phyloP scores from a whole-genome alignment of 495 filamentous ascomycete genomes.

The Letharia lupina region DNA sequence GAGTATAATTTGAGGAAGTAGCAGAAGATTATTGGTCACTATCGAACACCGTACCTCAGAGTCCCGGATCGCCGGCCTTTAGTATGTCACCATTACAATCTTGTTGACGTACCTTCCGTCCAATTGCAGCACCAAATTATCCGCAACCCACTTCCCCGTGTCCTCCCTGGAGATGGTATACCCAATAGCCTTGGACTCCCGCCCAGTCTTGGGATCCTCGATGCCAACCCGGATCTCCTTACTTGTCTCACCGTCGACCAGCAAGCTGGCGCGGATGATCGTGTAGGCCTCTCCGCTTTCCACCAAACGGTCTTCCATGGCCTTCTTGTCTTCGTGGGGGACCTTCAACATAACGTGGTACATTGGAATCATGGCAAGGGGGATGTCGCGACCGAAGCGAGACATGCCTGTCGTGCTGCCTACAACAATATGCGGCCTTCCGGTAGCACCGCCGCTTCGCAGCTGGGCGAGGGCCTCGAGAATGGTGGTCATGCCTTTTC shows the following conservation, averaged over 20 bases:
- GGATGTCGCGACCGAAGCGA: slow-evolving; percentile 6
- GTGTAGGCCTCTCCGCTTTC: slow-evolving; percentile 8
- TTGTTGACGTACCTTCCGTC: background rate
- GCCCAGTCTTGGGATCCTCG: slow-evolving; percentile 5
- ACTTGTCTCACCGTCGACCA: slow-evolving; percentile 1
- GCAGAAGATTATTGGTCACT: no score
- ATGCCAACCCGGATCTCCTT: slow-evolving; percentile 5
- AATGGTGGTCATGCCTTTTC: slow-evolving; percentile 5
- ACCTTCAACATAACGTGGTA: slow-evolving; percentile 5
- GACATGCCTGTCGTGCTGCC: slow-evolving; percentile 9
- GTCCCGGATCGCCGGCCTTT: background rate
- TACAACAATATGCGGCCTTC: slow-evolving; percentile 9
- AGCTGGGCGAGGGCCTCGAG: slow-evolving; percentile 5
- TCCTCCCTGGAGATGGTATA: slow-evolving; percentile 14
- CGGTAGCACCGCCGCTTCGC: background rate
- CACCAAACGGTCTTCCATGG: slow-evolving; percentile 6
- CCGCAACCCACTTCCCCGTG: slow-evolving; percentile 10
- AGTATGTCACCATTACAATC: slow-evolving; percentile 10
- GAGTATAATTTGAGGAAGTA: no score
- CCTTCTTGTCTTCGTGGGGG: slow-evolving; percentile 6
- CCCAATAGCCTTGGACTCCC: slow-evolving; percentile 9
- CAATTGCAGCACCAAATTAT: slow-evolving; percentile 1
- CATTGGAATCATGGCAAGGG: background rate
- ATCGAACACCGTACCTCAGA: background rate
- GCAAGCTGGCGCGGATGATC: slow-evolving; percentile 5